These are phyloP conservation scores for Calonectria honghensis DNA, from an alignment of 2,329 filamentous ascomycete genomes.

Conservation along the genomic window DNA sequence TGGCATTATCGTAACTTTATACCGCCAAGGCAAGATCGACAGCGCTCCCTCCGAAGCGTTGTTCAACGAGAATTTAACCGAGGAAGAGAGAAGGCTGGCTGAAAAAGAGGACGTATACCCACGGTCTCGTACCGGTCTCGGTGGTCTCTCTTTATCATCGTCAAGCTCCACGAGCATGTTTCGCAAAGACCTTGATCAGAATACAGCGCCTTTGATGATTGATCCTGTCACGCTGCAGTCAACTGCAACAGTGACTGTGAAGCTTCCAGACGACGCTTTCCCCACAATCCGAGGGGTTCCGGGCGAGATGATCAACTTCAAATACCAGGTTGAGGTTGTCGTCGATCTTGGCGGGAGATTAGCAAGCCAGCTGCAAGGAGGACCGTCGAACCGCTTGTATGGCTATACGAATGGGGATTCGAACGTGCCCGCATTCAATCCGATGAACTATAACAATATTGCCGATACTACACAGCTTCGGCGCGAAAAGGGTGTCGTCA, in stretches of 20 bases:
- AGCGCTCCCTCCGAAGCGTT: slow-evolving; percentile 75
- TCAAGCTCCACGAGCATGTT: slow-evolving; percentile 94
- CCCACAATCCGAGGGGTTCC: slow-evolving; percentile 94
- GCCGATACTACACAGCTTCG: slow-evolving; percentile 91
- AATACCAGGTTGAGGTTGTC: slow-evolving; percentile 94
- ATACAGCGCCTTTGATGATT: slow-evolving; percentile 90
- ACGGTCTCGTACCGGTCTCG: slow-evolving; percentile 89
- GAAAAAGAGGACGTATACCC: slow-evolving; percentile 91
- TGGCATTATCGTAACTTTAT: slow-evolving; percentile 94
- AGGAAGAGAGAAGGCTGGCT: slow-evolving; percentile 79
- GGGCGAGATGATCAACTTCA: slow-evolving; percentile 95
- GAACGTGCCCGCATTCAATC: slow-evolving; percentile 54
- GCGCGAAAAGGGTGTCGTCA: slow-evolving; percentile 93
- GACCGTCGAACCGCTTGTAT: slow-evolving; percentile 65
- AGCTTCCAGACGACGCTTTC: slow-evolving; percentile 92
- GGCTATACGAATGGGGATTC: slow-evolving; percentile 55
- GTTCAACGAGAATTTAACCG: slow-evolving; percentile 71
- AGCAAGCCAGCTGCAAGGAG: slow-evolving; percentile 81
- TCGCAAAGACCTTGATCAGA: slow-evolving; percentile 93
- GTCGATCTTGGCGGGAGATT: slow-evolving; percentile 93
- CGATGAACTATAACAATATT: slow-evolving; percentile 75
- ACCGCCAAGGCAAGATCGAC: slow-evolving; percentile 93
- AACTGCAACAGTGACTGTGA: slow-evolving; percentile 87
- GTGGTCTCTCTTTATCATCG: slow-evolving; percentile 89
- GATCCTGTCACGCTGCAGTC: slow-evolving; percentile 87